Evolutionary conservation across 169 alveolate genomes (phyloP).

Genomic region (Amoebophrya sp.): DNA sequence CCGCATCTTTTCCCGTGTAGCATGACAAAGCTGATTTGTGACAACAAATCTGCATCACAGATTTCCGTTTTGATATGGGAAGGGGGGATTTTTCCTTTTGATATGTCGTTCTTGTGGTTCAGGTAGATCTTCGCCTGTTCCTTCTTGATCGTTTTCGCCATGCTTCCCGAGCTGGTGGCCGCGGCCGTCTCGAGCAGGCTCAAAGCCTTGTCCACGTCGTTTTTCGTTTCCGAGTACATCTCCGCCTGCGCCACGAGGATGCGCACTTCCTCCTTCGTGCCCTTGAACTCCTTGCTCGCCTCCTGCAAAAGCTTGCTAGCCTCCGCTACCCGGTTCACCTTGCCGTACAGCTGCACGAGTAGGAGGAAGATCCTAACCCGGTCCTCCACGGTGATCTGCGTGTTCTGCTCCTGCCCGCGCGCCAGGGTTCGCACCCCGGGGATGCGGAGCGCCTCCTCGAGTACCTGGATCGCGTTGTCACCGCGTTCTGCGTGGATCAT

Average conservation of each 20-base stretch:
- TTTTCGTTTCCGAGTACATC: slow-evolving; percentile 64
- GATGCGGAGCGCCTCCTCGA: slow-evolving; percentile 24
- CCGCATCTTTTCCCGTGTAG: no score
- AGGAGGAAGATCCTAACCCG: neutral
- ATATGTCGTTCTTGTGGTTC: neutral
- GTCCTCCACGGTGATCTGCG: neutral
- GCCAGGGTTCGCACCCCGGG: slow-evolving; percentile 22
- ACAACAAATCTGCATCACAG: no score
- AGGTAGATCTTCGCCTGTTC: neutral
- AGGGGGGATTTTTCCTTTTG: no score
- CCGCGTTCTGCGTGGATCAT: neutral
- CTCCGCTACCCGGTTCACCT: slow-evolving; percentile 54
- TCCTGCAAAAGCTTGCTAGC: slow-evolving; percentile 64
- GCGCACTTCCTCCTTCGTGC: slow-evolving; percentile 66
- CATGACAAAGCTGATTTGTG: no score
- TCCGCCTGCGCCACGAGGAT: slow-evolving; percentile 59
- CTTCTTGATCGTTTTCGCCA: neutral
- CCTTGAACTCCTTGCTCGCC: slow-evolving; percentile 72
- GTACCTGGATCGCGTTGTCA: neutral
- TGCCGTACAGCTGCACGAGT: neutral
- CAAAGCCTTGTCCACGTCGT: slow-evolving; percentile 31
- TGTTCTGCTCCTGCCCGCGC: neutral
- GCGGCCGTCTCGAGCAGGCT: neutral
- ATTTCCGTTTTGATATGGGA: no score
- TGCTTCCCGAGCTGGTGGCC: no score